Evolutionary conservation across 1,284 basidiomycete species (phyloP).

Genomic region (Ustilago crameri): DNA sequence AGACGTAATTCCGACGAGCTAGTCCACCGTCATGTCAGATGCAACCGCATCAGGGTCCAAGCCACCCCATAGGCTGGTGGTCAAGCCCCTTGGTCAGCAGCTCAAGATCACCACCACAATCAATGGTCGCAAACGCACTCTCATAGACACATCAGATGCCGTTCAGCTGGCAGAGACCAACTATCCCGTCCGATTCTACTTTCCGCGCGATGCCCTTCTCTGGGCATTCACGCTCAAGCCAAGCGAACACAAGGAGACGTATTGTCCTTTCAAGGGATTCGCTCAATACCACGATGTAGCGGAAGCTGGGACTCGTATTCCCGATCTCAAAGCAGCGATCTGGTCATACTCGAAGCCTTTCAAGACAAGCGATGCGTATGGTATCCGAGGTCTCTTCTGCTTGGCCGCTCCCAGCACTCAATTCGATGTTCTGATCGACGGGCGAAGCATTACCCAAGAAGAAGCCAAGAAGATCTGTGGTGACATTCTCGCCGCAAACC

Average conservation of each 20-base stretch:
- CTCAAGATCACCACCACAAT: constrained; percentile 35
- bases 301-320: constrained; percentile 18
- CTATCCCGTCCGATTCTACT: constrained; percentile 44
- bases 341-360: constrained; percentile 44
- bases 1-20: too few species aligned
- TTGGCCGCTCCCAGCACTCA: constrained; percentile 24
- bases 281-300: constrained; percentile 35
- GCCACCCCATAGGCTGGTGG: constrained; percentile 34
- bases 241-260: constrained; percentile 30
- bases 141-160: constrained; percentile 33
- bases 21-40: constrained; percentile 14
- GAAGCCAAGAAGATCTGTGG: constrained; percentile 19
- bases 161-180: constrained; percentile 41
- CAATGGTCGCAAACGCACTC: constrained; percentile 22
- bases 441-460: constrained; percentile 10
- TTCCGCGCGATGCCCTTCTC: constrained; percentile 35
- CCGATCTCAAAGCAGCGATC: constrained; percentile 28
- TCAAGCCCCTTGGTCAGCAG: constrained; percentile 18
- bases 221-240: constrained; percentile 29
- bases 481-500: constrained; percentile 16
- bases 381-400: constrained; percentile 32
- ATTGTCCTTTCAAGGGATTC: constrained; percentile 50
- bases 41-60: constrained; percentile 21
- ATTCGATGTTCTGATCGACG: constrained; percentile 28
- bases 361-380: constrained; percentile 29